Evolutionary conservation across 2,329 filamentous ascomycete species (phyloP), one percentile per base, ranked within the genome.

Genomic region (Aspergillus sp.): DNA sequence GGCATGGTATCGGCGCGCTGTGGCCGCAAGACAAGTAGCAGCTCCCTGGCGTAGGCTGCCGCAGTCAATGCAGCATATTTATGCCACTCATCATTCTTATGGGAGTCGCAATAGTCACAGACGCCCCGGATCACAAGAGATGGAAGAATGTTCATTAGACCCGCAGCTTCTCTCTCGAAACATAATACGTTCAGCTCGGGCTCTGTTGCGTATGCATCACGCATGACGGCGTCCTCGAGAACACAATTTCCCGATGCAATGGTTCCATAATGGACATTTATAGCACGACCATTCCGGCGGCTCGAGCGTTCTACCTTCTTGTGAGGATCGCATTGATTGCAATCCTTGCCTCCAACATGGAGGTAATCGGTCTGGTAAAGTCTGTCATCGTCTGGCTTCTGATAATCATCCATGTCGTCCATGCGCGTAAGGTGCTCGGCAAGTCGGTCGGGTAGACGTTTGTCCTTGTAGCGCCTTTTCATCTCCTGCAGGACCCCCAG

Each of bases 31-130:
- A 45, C 24, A 5, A 22, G 22, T n/a, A 51, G 44, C 16, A 51
- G 19, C n/a, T 43, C 49, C 30, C 40, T 32, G 24, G 49, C 45
- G 36, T 51, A 51, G 0, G 45, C 45, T 16, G 49, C 49, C 17
- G 49, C 44, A 24, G 26, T 36, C 17, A 46, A 22, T 3, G 49
- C 36, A 14, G 49, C 49, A 35, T 47, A 51, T 17, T 38, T 47
- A 9, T 51, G 49, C 49, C 49, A 51, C 26, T 41, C 44, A n/a
- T 51, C 45, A 13, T 42, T 43, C n/a, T 47, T 47, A 43, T 51
- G 49, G 9, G 36, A 26, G 14, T 51, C 49, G n/a, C 44, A 51
- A 30, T 51, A 51, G 22, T 47, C 49, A 26, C 49, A 47, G n/a
- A 51, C 43, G 2, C 49, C 49, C 8, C 49, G 44, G 30, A 51